These are phyloP conservation scores for Chytriomyces sp. DNA, from an alignment of 192 early-diverging fungal species.

Conservation along the genomic window DNA sequence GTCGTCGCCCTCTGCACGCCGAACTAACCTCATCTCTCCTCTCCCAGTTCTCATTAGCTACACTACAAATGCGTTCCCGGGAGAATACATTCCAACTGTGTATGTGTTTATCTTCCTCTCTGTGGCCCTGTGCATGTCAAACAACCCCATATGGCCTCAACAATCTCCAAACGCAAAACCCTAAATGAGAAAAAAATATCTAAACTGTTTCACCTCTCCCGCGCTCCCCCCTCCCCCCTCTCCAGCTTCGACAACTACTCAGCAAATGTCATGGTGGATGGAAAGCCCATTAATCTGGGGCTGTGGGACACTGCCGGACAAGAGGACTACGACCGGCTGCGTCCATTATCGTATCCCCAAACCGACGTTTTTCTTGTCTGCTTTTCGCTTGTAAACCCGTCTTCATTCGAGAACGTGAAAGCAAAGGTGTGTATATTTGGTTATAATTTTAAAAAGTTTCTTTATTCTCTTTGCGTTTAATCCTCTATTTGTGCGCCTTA, in stretches of 20 bases:
- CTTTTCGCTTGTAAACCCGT: constrained; percentile 94
- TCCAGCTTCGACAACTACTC: constrained; percentile 97
- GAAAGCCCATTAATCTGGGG: constrained; percentile 96
- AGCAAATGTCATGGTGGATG: constrained; percentile 98
- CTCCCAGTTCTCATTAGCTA: constrained; percentile 86
- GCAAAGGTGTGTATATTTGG: constrained; percentile 83
- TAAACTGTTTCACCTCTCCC: background rate
- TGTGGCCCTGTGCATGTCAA: background rate
- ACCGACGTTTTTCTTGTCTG: constrained; percentile 98
- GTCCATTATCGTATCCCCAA: constrained; percentile 97
- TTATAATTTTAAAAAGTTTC: constrained; percentile 27
- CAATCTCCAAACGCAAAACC: constrained; percentile 5
- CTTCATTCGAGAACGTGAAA: constrained; percentile 96
- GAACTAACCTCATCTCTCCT: background rate
- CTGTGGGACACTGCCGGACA: constrained; percentile 99
- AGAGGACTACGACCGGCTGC: constrained; percentile 98
- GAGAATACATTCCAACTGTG: constrained; percentile 99
- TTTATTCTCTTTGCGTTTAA: background rate
- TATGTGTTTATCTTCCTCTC: constrained; percentile 56
- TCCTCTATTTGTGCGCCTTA: background rate
- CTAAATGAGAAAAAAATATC: background rate
- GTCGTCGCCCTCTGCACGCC: background rate
- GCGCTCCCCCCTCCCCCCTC: background rate
- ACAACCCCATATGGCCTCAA: constrained; percentile 3
- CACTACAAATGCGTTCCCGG: constrained; percentile 99